Conservation (phyloP, 2,329 filamentous ascomycete genomes). For the Aureobasidium leucospermi region DNA sequence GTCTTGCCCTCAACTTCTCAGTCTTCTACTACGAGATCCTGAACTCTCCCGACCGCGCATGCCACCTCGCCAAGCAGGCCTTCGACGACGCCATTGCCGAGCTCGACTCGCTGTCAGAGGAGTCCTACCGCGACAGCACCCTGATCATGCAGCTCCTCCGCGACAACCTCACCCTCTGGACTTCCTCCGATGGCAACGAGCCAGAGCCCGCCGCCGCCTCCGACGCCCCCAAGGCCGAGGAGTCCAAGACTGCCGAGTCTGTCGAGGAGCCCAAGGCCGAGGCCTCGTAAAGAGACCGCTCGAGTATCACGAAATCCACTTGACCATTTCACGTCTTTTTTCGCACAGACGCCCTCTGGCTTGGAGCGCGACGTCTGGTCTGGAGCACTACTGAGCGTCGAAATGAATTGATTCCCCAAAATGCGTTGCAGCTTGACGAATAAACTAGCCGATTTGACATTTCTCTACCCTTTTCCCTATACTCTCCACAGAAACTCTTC, state of each 20-base stretch:
- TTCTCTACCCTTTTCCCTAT: background rate
- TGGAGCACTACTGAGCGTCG: constrained; percentile 15
- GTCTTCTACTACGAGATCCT: constrained; percentile 99
- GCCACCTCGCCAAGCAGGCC: constrained; percentile 97
- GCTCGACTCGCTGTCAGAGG: constrained; percentile 94
- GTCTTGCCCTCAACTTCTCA: constrained; percentile 97
- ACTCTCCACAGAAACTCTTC: background rate
- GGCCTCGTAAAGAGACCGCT: constrained; percentile 10
- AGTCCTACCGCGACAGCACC: constrained; percentile 98
- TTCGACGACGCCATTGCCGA: constrained; percentile 98
- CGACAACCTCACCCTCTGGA: constrained; percentile 98
- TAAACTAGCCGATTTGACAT: constrained; percentile 16
- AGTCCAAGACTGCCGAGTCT: constrained; percentile 32
- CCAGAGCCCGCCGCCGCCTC: constrained; percentile 58
- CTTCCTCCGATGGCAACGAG: constrained; percentile 83
- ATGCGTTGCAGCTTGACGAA: constrained; percentile 17
- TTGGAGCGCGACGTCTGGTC: constrained; percentile 13
- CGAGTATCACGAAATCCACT: constrained; percentile 12
- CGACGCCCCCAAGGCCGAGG: constrained; percentile 55
- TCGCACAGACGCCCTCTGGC: constrained; percentile 14
- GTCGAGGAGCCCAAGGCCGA: constrained; percentile 23
- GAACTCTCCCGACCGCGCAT: constrained; percentile 94
- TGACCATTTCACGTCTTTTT: constrained; percentile 14
- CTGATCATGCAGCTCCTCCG: constrained; percentile 98
- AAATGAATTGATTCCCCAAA: constrained; percentile 17